Percentiles rank a stretch among this genome's conserved stretches.
phyloP scores from a whole-genome alignment of 768 basidiomycete species.

The Tulasnella sp. region DNA sequence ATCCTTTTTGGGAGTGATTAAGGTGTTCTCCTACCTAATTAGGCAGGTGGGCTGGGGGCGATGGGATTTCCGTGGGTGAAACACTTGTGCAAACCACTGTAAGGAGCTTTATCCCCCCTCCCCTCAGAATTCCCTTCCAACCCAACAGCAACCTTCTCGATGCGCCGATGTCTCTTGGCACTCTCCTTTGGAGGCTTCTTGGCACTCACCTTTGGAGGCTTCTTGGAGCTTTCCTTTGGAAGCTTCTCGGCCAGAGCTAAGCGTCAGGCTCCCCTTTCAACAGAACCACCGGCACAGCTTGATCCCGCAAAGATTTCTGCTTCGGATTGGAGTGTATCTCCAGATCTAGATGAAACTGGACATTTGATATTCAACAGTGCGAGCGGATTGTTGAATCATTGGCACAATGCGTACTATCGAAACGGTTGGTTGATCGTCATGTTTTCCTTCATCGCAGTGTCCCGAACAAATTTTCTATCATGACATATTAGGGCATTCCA shows the following conservation, averaged over 20 bases:
- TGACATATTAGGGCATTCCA: conserved; percentile 8
- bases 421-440: conserved; percentile 8
- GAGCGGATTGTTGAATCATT: conserved; percentile 13
- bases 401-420: conserved; percentile 17
- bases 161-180: not conserved
- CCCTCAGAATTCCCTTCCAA: not conserved
- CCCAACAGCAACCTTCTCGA: not conserved
- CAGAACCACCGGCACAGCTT: not conserved
- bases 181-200: no score
- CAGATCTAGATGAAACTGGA: conserved; percentile 7
- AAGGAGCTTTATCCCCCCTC: no score
- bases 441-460: not conserved
- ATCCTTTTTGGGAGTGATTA: not conserved
- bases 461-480: not conserved
- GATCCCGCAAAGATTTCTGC: not conserved
- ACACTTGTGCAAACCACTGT: no score
- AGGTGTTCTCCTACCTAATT: not conserved
- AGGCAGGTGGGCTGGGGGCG: no score
- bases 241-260: not conserved
- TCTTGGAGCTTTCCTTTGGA: no score
- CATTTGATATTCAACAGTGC: conserved; percentile 18
- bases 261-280: not conserved
- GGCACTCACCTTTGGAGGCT: no score
- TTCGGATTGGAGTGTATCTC: not conserved
- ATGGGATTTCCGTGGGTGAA: no score